A percentile compares a stretch with the other conserved stretches of the same genome.
These are phyloP conservation scores for Arabidopsis lyrata DNA, from an alignment of 441 rosid genomes.

Conservation along the genomic window DNA sequence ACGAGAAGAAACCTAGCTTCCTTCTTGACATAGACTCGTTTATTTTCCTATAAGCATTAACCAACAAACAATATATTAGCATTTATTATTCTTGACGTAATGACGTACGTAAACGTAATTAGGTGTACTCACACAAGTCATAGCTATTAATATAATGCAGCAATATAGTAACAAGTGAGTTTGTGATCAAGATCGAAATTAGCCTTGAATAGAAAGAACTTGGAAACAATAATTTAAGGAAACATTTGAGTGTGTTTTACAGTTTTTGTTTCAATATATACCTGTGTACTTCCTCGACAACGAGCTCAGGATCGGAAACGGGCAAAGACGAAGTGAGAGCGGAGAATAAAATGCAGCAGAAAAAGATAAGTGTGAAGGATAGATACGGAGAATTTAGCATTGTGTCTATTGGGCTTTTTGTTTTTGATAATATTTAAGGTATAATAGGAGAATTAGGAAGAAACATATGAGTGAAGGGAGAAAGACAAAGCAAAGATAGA, in stretches of 20 bases:
- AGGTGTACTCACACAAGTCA: neutral
- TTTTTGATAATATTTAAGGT: constrained; percentile 5
- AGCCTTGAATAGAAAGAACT: neutral
- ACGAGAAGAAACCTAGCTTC: constrained; percentile 75
- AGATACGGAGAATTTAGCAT: constrained; percentile 20
- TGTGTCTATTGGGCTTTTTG: constrained; percentile 27
- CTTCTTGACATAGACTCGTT: constrained; percentile 68
- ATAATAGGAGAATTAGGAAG: neutral
- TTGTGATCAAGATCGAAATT: neutral
- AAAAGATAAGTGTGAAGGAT: constrained; percentile 36
- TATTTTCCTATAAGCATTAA: constrained; percentile 60
- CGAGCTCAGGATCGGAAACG: constrained; percentile 66
- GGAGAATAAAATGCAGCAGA: constrained; percentile 48
- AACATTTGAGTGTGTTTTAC: neutral
- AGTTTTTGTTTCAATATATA: constrained; percentile 33
- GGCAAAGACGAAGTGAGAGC: constrained; percentile 54
- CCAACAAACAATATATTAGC: constrained; percentile 10
- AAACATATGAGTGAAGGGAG: constrained; percentile 33
- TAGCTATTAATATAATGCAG: constrained; percentile 31
- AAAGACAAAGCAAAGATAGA: constrained; percentile 29
- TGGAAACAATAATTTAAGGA: neutral
- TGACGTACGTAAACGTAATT: constrained; percentile 1
- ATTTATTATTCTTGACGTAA: constrained; percentile 9
- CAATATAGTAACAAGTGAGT: neutral
- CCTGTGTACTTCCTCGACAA: constrained; percentile 74